phyloP scores from a whole-genome alignment of 345 rosid genomes.

The Brassica carinata region DNA sequence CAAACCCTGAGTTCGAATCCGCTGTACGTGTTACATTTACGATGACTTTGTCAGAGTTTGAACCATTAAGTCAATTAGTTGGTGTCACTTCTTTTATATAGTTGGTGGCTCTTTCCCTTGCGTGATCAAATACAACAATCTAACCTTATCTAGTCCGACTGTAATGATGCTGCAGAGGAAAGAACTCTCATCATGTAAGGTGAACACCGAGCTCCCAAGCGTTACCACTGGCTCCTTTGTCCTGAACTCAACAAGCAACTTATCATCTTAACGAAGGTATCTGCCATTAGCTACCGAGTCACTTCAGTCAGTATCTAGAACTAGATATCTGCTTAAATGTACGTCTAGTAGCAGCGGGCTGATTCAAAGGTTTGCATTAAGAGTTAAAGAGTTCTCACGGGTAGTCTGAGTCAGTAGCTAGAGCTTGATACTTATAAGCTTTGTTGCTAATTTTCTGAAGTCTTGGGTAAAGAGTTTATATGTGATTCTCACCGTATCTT shows the following conservation, averaged over 20 bases:
- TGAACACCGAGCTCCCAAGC: slow-evolving; percentile 45
- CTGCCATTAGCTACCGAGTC: slow-evolving; percentile 19
- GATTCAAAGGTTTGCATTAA: not conserved
- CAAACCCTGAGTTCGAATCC: too few species aligned
- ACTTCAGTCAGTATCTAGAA: too few species aligned
- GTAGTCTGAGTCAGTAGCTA: not conserved
- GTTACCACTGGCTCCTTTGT: slow-evolving; percentile 37
- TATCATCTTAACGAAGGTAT: slow-evolving; percentile 40
- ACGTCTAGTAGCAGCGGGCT: not conserved
- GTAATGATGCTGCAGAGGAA: slow-evolving; percentile 51
- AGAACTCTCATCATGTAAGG: slow-evolving; percentile 51
- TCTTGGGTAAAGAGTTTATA: slow-evolving; percentile 24
- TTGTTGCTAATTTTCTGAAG: not conserved
- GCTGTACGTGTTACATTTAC: too few species aligned
- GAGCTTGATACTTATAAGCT: too few species aligned
- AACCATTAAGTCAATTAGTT: too few species aligned
- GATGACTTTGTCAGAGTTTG: slow-evolving; percentile 13
- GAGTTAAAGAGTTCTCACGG: not conserved
- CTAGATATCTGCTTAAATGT: slow-evolving; percentile 6
- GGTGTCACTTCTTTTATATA: not conserved
- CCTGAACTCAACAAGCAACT: slow-evolving; percentile 47
- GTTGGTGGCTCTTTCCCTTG: not conserved
- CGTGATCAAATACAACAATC: slow-evolving; percentile 20
- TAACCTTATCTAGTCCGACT: slow-evolving; percentile 45
- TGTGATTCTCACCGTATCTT: slow-evolving; percentile 9